A percentile compares a stretch with the other conserved stretches of the same genome.
Evolutionary conservation across 2,329 filamentous ascomycete species (phyloP).

Genomic region (Chrysoporthe deuterocubensis): DNA sequence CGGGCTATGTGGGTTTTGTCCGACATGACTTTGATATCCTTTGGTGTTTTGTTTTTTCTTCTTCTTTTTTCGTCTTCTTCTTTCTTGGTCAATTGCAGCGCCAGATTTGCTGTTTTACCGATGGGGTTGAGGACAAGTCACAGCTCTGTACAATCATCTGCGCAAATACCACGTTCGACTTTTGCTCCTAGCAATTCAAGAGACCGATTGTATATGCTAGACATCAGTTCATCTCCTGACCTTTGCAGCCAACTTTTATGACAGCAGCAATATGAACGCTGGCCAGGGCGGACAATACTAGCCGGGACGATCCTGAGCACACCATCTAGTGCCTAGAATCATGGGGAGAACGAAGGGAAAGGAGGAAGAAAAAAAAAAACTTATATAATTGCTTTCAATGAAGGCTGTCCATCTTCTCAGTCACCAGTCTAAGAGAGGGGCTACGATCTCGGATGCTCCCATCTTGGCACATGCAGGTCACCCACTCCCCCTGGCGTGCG

Average conservation of each 20-base stretch:
- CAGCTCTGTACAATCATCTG: constrained; percentile 11
- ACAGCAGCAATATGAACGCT: background rate
- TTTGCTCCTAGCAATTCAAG: background rate
- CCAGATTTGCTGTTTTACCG: constrained; percentile 1
- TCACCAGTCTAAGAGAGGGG: background rate
- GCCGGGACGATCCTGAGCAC: background rate
- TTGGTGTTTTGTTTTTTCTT: constrained; percentile 8
- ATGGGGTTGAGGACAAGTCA: background rate
- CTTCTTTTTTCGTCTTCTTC: background rate
- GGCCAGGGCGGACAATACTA: no score
- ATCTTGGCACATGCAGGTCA: background rate
- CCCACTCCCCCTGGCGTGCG: no score
- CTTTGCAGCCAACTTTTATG: background rate
- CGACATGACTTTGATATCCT: constrained; percentile 16
- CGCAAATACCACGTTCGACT: constrained; percentile 2
- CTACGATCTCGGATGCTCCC: constrained; percentile 2
- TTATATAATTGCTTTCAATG: no score
- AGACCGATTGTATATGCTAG: background rate
- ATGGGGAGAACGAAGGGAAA: background rate
- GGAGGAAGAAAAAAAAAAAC: background rate
- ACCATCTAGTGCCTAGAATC: background rate
- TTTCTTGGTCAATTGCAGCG: constrained; percentile 1
- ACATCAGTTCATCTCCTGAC: background rate
- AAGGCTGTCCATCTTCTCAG: background rate
- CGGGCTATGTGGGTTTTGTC: background rate